phyloP scores from a whole-genome alignment of 116 monocot genomes.

The Trichopus zeylanicus region DNA sequence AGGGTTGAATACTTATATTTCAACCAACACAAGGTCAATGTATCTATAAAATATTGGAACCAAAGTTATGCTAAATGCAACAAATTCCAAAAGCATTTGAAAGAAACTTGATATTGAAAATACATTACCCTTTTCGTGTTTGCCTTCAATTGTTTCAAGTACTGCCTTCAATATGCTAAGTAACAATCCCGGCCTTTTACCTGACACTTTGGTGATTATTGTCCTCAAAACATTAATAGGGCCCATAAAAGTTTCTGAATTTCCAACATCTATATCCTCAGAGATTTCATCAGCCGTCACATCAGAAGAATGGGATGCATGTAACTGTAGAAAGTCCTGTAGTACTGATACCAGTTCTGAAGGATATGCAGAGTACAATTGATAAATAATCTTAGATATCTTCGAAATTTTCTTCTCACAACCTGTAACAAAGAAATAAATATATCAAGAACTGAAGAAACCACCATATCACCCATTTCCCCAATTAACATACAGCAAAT shows the following conservation, averaged over 20 bases:
- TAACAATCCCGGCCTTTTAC: slow-evolving; percentile 58
- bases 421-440: slow-evolving; percentile 29
- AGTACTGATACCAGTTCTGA: slow-evolving; percentile 58
- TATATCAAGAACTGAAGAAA: too few species aligned
- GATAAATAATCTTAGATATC: slow-evolving; percentile 35
- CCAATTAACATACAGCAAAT: too few species aligned
- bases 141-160: slow-evolving; percentile 53
- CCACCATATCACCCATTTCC: too few species aligned
- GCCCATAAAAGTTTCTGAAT: slow-evolving; percentile 2
- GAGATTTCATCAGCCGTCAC: slow-evolving; percentile 15
- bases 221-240: slow-evolving; percentile 39
- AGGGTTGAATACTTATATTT: too few species aligned
- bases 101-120: background rate
- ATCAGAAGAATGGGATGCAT: slow-evolving; percentile 22
- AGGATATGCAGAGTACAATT: slow-evolving; percentile 60
- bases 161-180: slow-evolving; percentile 52
- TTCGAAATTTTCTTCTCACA: slow-evolving; percentile 32
- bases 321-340: slow-evolving; percentile 43
- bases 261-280: slow-evolving; percentile 11
- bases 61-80: background rate
- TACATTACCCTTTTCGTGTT: slow-evolving; percentile 40
- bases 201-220: slow-evolving; percentile 42
- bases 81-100: background rate
- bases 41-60: too few species aligned
- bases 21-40: background rate